phyloP scores from a whole-genome alignment of 1,284 basidiomycete species.

The Tremellales sp. region DNA sequence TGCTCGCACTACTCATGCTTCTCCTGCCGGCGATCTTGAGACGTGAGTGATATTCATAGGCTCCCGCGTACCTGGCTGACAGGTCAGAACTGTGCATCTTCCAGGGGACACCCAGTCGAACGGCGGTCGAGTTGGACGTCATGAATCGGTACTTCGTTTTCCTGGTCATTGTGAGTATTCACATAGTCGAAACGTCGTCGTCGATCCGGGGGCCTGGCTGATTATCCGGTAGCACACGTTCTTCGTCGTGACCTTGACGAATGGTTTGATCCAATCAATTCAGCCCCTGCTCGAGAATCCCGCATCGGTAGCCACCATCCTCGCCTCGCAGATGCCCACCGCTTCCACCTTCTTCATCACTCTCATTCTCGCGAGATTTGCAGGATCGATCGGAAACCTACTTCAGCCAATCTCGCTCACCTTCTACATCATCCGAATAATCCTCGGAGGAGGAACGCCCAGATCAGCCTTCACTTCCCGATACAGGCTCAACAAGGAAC shows the following conservation, averaged over 20 bases:
- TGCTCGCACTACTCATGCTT: constrained; percentile 65
- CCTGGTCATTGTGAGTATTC: constrained; percentile 60
- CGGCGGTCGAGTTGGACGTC: constrained; percentile 66
- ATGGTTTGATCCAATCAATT: constrained; percentile 57
- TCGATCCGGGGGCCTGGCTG: background rate
- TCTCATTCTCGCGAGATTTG: constrained; percentile 56
- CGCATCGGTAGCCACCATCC: constrained; percentile 52
- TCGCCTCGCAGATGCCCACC: constrained; percentile 62
- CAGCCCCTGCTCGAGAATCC: constrained; percentile 53
- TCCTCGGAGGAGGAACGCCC: constrained; percentile 52
- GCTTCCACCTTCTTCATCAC: constrained; percentile 78
- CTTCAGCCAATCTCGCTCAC: constrained; percentile 61
- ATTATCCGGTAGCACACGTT: constrained; percentile 55
- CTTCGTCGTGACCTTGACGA: constrained; percentile 65
- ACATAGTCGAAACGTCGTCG: background rate
- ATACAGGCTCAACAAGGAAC: constrained; percentile 37
- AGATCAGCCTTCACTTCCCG: constrained; percentile 50
- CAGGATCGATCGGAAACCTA: constrained; percentile 49
- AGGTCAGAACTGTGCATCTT: constrained; percentile 59
- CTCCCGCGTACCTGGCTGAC: background rate
- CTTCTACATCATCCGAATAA: constrained; percentile 63
- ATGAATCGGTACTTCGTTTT: constrained; percentile 73
- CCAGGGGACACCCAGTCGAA: constrained; percentile 67
- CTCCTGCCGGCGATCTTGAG: constrained; percentile 65
- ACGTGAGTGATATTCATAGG: constrained; percentile 46